These are phyloP conservation scores for Pouteria glomerata DNA, from an alignment of 148 eudicot genomes.

Conservation along the genomic window DNA sequence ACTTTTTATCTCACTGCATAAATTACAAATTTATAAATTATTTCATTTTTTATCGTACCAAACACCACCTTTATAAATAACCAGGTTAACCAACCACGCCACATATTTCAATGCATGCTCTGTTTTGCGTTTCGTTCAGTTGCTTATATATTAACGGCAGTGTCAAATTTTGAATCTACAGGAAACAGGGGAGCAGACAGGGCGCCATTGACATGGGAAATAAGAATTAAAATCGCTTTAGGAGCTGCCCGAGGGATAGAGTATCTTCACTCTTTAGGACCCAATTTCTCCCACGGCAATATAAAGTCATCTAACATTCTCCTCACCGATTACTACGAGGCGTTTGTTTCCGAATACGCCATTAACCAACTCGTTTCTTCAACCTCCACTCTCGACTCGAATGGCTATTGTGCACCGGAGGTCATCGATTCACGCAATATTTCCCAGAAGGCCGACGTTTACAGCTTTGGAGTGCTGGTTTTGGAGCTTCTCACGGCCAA, in stretches of 20 bases:
- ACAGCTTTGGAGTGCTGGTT: conserved; percentile 32
- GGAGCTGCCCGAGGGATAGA: conserved; percentile 24
- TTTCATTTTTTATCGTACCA: too few relatives aligned
- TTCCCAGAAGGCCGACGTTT: conserved; percentile 31
- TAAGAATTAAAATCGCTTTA: conserved; percentile 16
- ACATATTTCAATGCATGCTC: not conserved
- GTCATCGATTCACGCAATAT: conserved; percentile 9
- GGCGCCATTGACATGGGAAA: conserved; percentile 22
- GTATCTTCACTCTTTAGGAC: conserved; percentile 27
- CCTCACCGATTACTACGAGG: not conserved
- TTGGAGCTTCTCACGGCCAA: conserved; percentile 28
- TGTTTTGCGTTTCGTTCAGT: not conserved
- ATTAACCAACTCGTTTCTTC: conserved; percentile 11
- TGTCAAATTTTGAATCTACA: conserved; percentile 8
- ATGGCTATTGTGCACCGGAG: conserved; percentile 29
- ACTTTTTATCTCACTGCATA: too few relatives aligned
- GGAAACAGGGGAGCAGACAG: conserved; percentile 11
- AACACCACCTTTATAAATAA: too few relatives aligned
- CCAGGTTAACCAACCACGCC: too few relatives aligned
- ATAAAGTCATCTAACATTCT: conserved; percentile 27
- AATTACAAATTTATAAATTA: too few relatives aligned
- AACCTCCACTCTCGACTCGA: not conserved
- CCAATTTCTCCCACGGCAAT: conserved; percentile 16
- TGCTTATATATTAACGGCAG: too few relatives aligned
- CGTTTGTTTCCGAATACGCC: conserved; percentile 11